Evolutionary conservation across 2,329 filamentous ascomycete species (phyloP), one percentile per base, ranked within the genome.

Genomic region (Penicillium thymicola): DNA sequence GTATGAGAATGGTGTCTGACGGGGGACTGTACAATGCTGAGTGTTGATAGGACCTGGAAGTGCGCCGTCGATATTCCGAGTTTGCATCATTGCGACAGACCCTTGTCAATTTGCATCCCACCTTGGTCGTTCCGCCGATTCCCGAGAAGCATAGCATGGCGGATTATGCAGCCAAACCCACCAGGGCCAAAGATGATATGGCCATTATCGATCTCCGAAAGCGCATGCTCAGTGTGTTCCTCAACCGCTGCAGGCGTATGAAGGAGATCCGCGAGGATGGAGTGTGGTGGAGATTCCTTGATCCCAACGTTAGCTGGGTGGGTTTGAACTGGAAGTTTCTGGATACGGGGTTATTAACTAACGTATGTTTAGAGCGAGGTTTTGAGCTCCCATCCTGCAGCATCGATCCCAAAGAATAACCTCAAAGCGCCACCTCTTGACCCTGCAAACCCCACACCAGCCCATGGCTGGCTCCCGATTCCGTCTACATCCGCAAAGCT

Each of bases 71-170:
- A 68, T 99, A 99, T 75, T 99, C 94, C 1, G 94, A 99, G 74
- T 99, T 99, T 70, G 89, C 90, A 36, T 96, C 93, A 16, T 79
- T 99, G 55, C 85, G 94, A 68, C 88, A 92, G 67, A 93, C 93
- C 3, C 83, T 99, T 28, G 92, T 92, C 45, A 89, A 89, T 66
- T 83, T 99, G 60, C 95, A 99, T 71, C 94, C 95, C 8, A 99
- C 94, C 0, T 82, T 99, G 41, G 89, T 99, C 67, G 89, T 99
- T 51, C 95, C 94, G 8, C 94, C 94, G 3, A 99, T 99, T 68
- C 94, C 94, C 23, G 95, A 99, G 77, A 99, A 99, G 76, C 94
- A 99, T 75, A 94, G 92, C 44, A 96, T 99, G 89, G 93, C 93
- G 59, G 94, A 99, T 74, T 99, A 99, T 71, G 94, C 94, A 16